These are phyloP conservation scores for Saussurea involucrata DNA, from an alignment of 129 eudicot species.

Conservation along the genomic window DNA sequence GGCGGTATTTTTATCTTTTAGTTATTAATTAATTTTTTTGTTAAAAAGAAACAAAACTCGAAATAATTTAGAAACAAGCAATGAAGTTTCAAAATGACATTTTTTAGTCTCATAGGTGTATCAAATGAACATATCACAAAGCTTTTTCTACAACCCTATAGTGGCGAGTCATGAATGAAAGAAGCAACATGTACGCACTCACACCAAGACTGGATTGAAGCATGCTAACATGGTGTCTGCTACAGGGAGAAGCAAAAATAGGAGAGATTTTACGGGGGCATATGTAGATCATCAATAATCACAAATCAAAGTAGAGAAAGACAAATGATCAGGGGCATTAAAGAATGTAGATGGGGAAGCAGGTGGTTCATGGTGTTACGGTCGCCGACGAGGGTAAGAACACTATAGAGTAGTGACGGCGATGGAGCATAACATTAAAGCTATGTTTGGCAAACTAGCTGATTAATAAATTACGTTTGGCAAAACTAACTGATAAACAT, in stretches of 20 bases:
- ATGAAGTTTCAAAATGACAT: too few relatives aligned
- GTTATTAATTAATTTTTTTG: too few relatives aligned
- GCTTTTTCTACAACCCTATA: background rate
- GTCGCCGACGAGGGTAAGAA: background rate
- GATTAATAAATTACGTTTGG: too few relatives aligned
- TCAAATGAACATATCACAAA: background rate
- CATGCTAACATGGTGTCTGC: too few relatives aligned
- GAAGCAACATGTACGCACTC: background rate
- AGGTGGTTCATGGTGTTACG: background rate
- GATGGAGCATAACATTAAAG: background rate
- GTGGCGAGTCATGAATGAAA: background rate
- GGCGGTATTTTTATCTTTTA: too few relatives aligned
- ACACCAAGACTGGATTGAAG: background rate
- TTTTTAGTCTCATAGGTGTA: background rate
- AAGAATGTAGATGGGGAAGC: background rate
- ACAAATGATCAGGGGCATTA: background rate
- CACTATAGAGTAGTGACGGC: background rate
- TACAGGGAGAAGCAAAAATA: background rate
- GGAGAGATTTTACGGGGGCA: background rate
- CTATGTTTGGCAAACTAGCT: too few relatives aligned
- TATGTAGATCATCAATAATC: too few relatives aligned
- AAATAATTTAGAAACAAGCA: too few relatives aligned
- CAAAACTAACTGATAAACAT: too few relatives aligned
- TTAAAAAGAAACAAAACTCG: too few relatives aligned
- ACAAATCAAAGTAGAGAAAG: background rate